Base-by-base conservation (phyloP, 2,329 filamentous ascomycete species). In the Fusarium mundagurra region DNA sequence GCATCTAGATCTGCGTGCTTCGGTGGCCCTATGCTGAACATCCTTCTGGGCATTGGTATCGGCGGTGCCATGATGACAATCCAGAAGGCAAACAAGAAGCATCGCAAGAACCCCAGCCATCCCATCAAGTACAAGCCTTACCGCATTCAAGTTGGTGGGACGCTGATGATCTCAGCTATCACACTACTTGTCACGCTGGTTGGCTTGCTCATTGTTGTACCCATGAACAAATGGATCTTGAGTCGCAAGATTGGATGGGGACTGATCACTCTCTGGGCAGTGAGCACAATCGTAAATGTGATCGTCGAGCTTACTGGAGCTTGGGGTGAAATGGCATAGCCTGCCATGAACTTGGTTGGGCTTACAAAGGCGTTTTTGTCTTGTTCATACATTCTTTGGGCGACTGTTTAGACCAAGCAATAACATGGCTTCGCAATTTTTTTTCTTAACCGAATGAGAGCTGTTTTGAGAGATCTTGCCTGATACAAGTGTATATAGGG, bases 1-100 rank as follows among this genome's bases (percentile, higher is more conserved):
- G 5, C 20, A 24, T 39, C 33, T 67, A 90, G 88, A 45, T 95
- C 94, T 39, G 96, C 96, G 9, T 99, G 96, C 81, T 98, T 99
- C 81, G 96, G 96, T n/a, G 97, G 96, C 0, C 96, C 96, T 0
- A 96, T 99, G 94, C 89, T 99, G 45, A 99, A 99, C 78, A 99
- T 99, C 72, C 85, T 99, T 0, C 89, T 99, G 8, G 96, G 96
- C 1, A 95, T 99, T 60, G 96, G 96, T n/a, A 86, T 98, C 8
- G 93, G 93, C 33, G 96, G 96, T 22, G 89, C 94, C 44, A 97
- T 95, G 81, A 96, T 98, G 89, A 95, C 94, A 64, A 87, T 97
- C 22, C 88, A 88, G 62, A 88, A 90, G 38, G 93, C 92, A 24
- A 89, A 92, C 76, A 87, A 90, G 71, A 86, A 87, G 60, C 90